Conservation (phyloP, 73 alveolate species). For the Loxodes magnus region DNA sequence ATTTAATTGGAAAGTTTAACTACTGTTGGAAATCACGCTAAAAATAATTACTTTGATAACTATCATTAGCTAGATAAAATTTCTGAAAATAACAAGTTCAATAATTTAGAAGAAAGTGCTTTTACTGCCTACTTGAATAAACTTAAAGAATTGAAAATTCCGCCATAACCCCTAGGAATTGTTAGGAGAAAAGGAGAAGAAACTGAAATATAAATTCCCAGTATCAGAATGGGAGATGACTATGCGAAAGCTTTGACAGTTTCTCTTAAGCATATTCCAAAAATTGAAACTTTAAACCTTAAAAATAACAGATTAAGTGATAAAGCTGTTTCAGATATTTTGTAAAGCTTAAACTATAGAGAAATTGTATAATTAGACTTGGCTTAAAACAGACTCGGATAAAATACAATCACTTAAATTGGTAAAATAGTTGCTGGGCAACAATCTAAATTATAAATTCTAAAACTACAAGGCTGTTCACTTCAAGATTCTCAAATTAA, state of each 20-base stretch:
- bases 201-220: not conserved
- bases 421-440: not conserved
- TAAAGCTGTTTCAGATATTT: not conserved
- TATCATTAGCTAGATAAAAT: too few relatives aligned
- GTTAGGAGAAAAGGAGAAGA: not conserved
- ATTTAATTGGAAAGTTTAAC: too few relatives aligned
- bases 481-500: not conserved
- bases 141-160: not conserved
- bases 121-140: not conserved
- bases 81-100: not conserved
- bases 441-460: not conserved
- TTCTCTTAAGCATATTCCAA: not conserved
- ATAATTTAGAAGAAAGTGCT: not conserved
- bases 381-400: not conserved
- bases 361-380: not conserved
- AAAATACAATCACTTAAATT: not conserved
- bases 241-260: slow-evolving; percentile 3
- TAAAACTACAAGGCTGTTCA: not conserved
- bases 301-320: not conserved
- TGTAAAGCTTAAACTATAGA: not conserved
- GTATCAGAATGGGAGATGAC: slow-evolving; percentile 1
- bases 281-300: not conserved
- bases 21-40: too few relatives aligned
- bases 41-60: too few relatives aligned
- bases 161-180: not conserved